These are phyloP conservation scores for Thermomucor indicae-seudaticae DNA, from an alignment of 371 early-diverging fungal genomes.

Conservation along the genomic window DNA sequence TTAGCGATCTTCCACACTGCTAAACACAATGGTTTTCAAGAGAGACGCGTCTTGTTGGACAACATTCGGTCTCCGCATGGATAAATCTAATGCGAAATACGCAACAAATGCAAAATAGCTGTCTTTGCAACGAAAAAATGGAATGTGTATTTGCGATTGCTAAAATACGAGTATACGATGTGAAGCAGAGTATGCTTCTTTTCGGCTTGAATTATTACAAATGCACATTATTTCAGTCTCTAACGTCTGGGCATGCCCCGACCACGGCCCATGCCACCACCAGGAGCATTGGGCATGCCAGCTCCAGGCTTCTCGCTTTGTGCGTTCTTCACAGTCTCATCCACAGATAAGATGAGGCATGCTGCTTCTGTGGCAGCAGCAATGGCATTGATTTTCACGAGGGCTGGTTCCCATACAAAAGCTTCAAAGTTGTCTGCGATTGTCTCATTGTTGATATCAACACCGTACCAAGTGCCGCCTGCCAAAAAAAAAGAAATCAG, in stretches of 20 bases:
- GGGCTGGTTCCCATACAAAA: conserved; percentile 99
- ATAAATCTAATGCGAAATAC: too few relatives aligned
- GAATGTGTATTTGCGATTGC: too few relatives aligned
- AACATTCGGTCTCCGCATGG: too few relatives aligned
- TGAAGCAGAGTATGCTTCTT: too few relatives aligned
- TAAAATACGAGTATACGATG: too few relatives aligned
- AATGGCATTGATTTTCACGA: conserved; percentile 98
- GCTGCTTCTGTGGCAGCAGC: conserved; percentile 97
- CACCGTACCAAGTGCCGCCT: conserved; percentile 88
- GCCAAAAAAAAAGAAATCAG: conserved; percentile 1
- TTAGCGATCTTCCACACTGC: too few relatives aligned
- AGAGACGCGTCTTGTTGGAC: too few relatives aligned
- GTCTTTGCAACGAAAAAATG: too few relatives aligned
- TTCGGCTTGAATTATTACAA: too few relatives aligned
- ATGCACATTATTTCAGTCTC: too few relatives aligned
- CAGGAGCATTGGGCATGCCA: conserved; percentile 49
- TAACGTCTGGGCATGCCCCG: conserved; percentile 63
- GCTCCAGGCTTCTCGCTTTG: conserved; percentile 60
- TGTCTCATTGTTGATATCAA: conserved; percentile 89
- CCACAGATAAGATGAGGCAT: conserved; percentile 92
- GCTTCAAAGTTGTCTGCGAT: conserved; percentile 90
- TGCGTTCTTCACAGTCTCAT: conserved; percentile 90
- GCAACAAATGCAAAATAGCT: too few relatives aligned
- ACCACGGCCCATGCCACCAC: conserved; percentile 47
- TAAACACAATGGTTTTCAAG: too few relatives aligned